Conservation (phyloP, 345 rosid genomes). For the Hypericum androsaemum region DNA sequence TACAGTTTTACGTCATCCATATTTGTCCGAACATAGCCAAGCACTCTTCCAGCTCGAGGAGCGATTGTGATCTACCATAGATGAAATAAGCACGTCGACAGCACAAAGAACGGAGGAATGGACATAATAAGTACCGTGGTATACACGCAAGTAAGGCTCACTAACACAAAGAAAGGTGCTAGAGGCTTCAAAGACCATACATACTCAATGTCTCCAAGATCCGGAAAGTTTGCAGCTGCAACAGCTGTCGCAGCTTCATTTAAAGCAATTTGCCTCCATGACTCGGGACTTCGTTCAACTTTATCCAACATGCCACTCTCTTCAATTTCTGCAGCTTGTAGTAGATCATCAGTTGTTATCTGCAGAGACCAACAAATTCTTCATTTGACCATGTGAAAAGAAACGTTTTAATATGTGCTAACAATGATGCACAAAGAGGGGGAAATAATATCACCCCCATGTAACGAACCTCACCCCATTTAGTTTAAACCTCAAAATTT, state of each 20-base stretch:
- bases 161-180: not conserved
- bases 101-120: not conserved
- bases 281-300: conserved; percentile 66
- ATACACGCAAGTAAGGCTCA: no score
- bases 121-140: no score
- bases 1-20: conserved; percentile 74
- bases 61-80: conserved; percentile 66
- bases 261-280: conserved; percentile 81
- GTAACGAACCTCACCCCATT: no score
- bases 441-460: no score
- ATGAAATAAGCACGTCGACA: conserved; percentile 3
- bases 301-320: conserved; percentile 89
- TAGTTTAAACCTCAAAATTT: no score
- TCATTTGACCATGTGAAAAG: no score
- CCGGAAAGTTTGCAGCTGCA: conserved; percentile 86
- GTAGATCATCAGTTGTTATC: conserved; percentile 89
- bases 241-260: conserved; percentile 97
- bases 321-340: conserved; percentile 96
- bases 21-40: conserved; percentile 84
- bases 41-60: conserved; percentile 88
- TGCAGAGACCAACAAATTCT: conserved; percentile 21
- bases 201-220: conserved; percentile 73
- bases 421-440: no score
- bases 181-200: conserved; percentile 36
- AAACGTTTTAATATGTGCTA: not conserved